A percentile compares a stretch with the other conserved stretches of the same genome.
phyloP scores from a whole-genome alignment of 2,329 filamentous ascomycete species.

The Clonostachys rhizophaga region DNA sequence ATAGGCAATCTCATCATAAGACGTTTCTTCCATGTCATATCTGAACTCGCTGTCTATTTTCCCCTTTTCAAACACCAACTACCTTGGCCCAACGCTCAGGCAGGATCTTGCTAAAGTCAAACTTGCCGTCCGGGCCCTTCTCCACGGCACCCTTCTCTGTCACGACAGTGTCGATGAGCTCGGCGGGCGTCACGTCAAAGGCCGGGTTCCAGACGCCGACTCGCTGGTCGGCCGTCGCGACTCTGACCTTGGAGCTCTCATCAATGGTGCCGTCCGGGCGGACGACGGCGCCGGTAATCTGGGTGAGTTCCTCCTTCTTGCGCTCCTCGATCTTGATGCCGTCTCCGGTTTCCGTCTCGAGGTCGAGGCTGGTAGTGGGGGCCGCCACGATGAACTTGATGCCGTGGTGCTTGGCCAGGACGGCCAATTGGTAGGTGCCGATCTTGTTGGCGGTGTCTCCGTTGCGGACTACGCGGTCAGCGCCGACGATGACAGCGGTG shows the following conservation, averaged over 20 bases:
- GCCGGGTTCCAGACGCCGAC: slow-evolving; percentile 95
- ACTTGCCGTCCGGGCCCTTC: slow-evolving; percentile 67
- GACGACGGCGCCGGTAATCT: slow-evolving; percentile 73
- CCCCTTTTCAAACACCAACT: slow-evolving; percentile 3
- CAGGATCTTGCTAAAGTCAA: slow-evolving; percentile 52
- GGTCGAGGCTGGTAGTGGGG: slow-evolving; percentile 89
- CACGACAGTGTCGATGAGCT: slow-evolving; percentile 87
- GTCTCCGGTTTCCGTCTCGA: slow-evolving; percentile 70
- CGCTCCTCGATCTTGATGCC: slow-evolving; percentile 91
- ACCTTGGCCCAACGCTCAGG: slow-evolving; percentile 14
- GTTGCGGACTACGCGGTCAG: slow-evolving; percentile 91
- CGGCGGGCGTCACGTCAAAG: slow-evolving; percentile 89
- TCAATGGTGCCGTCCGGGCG: slow-evolving; percentile 60
- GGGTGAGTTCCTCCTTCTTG: slow-evolving; percentile 74
- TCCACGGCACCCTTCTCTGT: slow-evolving; percentile 87
- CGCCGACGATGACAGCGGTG: slow-evolving; percentile 85
- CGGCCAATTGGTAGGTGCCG: slow-evolving; percentile 87
- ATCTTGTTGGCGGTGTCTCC: slow-evolving; percentile 99
- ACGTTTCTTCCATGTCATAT: too few species aligned
- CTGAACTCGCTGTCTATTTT: too few species aligned
- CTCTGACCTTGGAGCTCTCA: slow-evolving; percentile 57
- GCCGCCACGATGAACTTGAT: slow-evolving; percentile 95
- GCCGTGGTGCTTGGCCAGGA: slow-evolving; percentile 83
- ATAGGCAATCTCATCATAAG: too few species aligned
- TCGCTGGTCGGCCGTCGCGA: slow-evolving; percentile 74